Evolutionary conservation across 306 rosid genomes (phyloP), one percentile per base, ranked within the genome.

Genomic region (Clitoria ternatea): DNA sequence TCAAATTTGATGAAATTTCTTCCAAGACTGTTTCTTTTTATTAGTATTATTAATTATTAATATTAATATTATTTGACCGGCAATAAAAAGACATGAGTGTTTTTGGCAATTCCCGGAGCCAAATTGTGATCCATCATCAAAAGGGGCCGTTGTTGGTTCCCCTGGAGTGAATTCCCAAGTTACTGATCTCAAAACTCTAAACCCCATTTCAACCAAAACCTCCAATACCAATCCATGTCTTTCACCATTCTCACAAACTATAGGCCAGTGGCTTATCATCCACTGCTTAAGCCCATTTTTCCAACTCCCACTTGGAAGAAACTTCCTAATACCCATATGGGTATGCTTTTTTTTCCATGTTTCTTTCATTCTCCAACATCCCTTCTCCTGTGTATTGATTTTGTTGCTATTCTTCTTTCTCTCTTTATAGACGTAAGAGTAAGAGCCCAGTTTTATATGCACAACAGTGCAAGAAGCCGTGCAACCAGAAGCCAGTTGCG

Each of bases 201-300:
- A 32, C 44, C 54, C 59, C 59, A 17, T 15, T 60, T 20, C 1
- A 8, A 12, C 40, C 18, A 10, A 42, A 66, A 44, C 45, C 71
- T 7, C 56, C 40, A 5, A 6, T 40, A 23, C 20, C 36, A 13
- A 55, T 86, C 90, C 78, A 67, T 85, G 44, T 79, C 96, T 36
- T 75, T 80, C 48, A 11, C 75, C 61, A 82, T 82, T 80, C 56
- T 80, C 81, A 81, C 75, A 52, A 90, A 84, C 69, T 74, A 77
- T 72, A 79, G 61, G 66, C 11, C 79, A 2, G 73, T 67, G 13
- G 11, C 80, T 1, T 42, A 23, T 60, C 73, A 82, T 59, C 47
- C 82, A 13, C 37, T 82, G 20, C 77, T 22, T 54, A 75, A 75
- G 20, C 77, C 83, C 2, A 67, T 26, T 57, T 69, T 66, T 75